Evolutionary conservation across 129 eudicot species (phyloP).

Genomic region (Centaurea solstitialis): DNA sequence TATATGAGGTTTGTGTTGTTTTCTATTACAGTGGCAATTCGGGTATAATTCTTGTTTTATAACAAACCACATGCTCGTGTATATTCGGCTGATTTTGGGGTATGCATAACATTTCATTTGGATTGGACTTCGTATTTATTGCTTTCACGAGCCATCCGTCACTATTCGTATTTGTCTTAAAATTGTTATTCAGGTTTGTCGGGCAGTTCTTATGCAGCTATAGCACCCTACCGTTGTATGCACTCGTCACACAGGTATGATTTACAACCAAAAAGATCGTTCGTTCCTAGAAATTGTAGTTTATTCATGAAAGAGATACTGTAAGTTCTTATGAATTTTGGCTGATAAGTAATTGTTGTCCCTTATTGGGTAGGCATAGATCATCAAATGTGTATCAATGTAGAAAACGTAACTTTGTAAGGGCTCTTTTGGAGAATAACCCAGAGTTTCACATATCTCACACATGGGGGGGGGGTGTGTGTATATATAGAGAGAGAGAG

Average conservation of each 20-base stretch:
- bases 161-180: not conserved
- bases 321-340: not conserved
- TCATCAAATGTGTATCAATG: no score
- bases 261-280: not conserved
- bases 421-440: not conserved
- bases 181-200: slow-evolving; percentile 55
- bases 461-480: no score
- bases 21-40: slow-evolving; percentile 87
- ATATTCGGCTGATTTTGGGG: slow-evolving; percentile 85
- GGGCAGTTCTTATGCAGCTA: slow-evolving; percentile 98
- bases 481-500: no score
- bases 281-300: not conserved
- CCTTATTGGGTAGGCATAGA: not conserved
- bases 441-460: no score
- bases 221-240: slow-evolving; percentile 97
- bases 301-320: not conserved
- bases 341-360: not conserved
- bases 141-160: not conserved
- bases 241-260: slow-evolving; percentile 93
- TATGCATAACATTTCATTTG: slow-evolving; percentile 22
- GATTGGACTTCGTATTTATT: not conserved
- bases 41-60: slow-evolving; percentile 93
- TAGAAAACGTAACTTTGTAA: not conserved
- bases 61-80: slow-evolving; percentile 77
- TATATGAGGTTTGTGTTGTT: slow-evolving; percentile 10